These are phyloP conservation scores for Rhizopogon vesiculosus DNA, from an alignment of 768 basidiomycete genomes.

Conservation along the genomic window DNA sequence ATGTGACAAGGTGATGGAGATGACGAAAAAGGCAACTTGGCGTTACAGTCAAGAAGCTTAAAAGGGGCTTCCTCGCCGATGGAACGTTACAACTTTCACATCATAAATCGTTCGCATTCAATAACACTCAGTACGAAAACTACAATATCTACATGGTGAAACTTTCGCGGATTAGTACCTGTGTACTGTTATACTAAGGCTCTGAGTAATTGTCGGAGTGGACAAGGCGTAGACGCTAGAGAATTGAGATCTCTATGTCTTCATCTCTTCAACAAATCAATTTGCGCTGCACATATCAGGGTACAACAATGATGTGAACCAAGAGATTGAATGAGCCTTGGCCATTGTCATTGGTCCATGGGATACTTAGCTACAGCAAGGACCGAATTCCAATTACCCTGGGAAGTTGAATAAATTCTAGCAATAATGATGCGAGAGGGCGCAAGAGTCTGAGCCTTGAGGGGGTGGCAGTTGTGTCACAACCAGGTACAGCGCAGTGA, in stretches of 20 bases:
- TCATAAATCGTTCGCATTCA: too few relatives aligned
- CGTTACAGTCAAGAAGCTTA: neutral
- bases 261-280: neutral
- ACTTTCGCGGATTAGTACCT: too few relatives aligned
- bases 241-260: too few relatives aligned
- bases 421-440: neutral
- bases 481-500: neutral
- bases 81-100: neutral
- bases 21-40: constrained; percentile 1
- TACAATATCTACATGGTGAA: too few relatives aligned
- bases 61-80: neutral
- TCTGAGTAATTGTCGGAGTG: neutral
- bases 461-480: neutral
- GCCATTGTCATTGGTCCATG: neutral
- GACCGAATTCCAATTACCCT: neutral
- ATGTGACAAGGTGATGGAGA: neutral
- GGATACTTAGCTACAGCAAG: neutral
- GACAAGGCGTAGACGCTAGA: neutral
- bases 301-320: neutral
- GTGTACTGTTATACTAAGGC: neutral
- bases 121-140: too few relatives aligned
- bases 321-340: neutral
- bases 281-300: neutral
- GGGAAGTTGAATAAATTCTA: neutral
- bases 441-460: neutral